Conservation (phyloP, 2,329 filamentous ascomycete genomes). For the Didymella sp. region DNA sequence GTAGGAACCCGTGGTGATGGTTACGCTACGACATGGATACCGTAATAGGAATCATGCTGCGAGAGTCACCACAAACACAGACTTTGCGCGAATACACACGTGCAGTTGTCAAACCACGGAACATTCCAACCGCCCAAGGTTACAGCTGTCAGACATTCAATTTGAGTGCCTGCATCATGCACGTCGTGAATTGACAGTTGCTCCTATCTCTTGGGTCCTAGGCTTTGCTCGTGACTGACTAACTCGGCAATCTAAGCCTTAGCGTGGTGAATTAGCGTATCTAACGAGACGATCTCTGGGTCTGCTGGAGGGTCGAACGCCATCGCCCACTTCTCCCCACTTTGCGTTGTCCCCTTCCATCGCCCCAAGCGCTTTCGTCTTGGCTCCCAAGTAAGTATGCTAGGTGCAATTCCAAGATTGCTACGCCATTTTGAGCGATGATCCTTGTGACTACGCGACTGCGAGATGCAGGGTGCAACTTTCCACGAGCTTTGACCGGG, state of each 20-base stretch:
- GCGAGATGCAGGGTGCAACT: conserved; percentile 5
- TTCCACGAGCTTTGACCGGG: conserved; percentile 3
- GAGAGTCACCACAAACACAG: conserved; percentile 8
- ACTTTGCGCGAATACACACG: neutral
- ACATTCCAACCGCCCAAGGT: conserved; percentile 1
- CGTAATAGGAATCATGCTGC: conserved; percentile 19
- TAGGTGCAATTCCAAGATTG: conserved; percentile 5
- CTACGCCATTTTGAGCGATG: conserved; percentile 8
- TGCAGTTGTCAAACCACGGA: neutral
- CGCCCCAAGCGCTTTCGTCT: conserved; percentile 4
- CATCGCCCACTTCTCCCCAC: conserved; percentile 18
- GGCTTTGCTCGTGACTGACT: conserved; percentile 13
- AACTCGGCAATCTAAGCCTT: conserved; percentile 19
- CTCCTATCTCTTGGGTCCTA: neutral
- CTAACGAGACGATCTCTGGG: conserved; percentile 16
- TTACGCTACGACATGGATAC: conserved; percentile 20
- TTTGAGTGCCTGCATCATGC: conserved; percentile 18
- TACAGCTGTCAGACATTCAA: conserved; percentile 16
- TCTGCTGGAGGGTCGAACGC: conserved; percentile 9
- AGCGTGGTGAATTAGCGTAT: conserved; percentile 4
- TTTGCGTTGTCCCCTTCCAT: conserved; percentile 14
- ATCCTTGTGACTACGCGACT: conserved; percentile 11
- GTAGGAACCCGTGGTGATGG: conserved; percentile 15
- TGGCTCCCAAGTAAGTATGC: conserved; percentile 15
- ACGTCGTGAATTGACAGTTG: conserved; percentile 6